These are phyloP conservation scores for Colletotrichum lindemuthianum DNA, from an alignment of 2,329 filamentous ascomycete species.

Conservation along the genomic window DNA sequence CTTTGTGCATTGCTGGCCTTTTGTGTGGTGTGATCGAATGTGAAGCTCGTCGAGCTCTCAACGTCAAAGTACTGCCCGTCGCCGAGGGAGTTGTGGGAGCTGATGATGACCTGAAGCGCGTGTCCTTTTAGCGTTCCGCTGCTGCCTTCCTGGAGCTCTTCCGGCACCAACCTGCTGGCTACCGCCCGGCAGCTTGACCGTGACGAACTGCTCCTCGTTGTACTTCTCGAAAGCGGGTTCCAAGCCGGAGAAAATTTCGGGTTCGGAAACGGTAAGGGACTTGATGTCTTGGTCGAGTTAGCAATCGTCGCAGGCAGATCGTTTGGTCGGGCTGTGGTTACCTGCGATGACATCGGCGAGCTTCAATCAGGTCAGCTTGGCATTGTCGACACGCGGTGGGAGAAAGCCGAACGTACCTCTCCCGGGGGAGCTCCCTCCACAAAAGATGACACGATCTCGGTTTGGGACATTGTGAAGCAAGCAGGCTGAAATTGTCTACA, in stretches of 20 bases:
- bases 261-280: slow-evolving; percentile 77
- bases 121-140: not conserved
- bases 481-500: not conserved
- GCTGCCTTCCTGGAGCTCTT: not conserved
- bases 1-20: slow-evolving; percentile 87
- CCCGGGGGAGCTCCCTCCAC: slow-evolving; percentile 94
- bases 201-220: slow-evolving; percentile 93
- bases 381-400: slow-evolving; percentile 28
- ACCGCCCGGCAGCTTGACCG: slow-evolving; percentile 88
- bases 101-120: slow-evolving; percentile 77
- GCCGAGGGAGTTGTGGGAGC: slow-evolving; percentile 84
- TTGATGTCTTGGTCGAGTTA: slow-evolving; percentile 78
- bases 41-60: slow-evolving; percentile 87
- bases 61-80: slow-evolving; percentile 89
- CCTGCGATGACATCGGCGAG: slow-evolving; percentile 89
- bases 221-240: slow-evolving; percentile 90
- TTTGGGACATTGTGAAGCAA: slow-evolving; percentile 48
- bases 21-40: slow-evolving; percentile 86
- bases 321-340: slow-evolving; percentile 51
- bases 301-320: slow-evolving; percentile 15
- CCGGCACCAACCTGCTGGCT: slow-evolving; percentile 63
- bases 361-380: slow-evolving; percentile 55
- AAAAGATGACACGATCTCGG: slow-evolving; percentile 81
- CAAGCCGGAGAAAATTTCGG: slow-evolving; percentile 75
- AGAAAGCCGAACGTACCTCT: slow-evolving; percentile 73